Base-by-base conservation (phyloP, 2,329 filamentous ascomycete species). In the Claviceps pazoutovae region DNA sequence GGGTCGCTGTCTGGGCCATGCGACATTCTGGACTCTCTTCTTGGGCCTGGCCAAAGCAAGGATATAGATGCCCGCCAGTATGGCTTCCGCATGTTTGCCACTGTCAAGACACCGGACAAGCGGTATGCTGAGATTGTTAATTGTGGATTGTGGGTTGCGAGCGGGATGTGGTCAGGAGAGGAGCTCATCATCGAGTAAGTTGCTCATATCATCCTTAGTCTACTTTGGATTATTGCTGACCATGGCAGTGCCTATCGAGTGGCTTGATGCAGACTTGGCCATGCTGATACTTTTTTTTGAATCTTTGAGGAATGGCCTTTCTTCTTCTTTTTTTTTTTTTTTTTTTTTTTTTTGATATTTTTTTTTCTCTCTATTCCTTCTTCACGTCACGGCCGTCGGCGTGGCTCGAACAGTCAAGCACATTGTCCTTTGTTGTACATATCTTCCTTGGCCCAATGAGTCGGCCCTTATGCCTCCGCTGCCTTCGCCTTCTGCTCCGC, bases 91-190 rank as follows among this genome's bases (percentile, higher is more conserved):
- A 64, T 75, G 57, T 74, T 73, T 53, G 68, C 72, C 53, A 72
- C 71, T 17, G 71, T 75, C 64, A 73, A 74, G 59, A 74, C 73
- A 21, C 65, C 70, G 3, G 73, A 75, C 60, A 68, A 71, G 58
- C 67, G 73, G 34, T 75, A 75, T 56, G 66, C 66, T 47, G 70
- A 73, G 51, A 69, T 69, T 52, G 66, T 75, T 23, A 75, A 75
- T 59, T 73, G 69, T 58, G 72, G 71, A 5, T 64, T 75, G 50
- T 75, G 72, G 72, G 66, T 75, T 46, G 72, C 71, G 6, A 73
- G 71, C 59, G 72, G 72, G 48, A 70, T 73, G 59, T 71, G 70
- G 64, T 69, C 66, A 51, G 68, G 64, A 51, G 64, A 70, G 21
- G 69, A 74, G 58, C 62, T 74, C 52, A 66, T 74, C 45, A 71